Evolutionary conservation across 768 basidiomycete species (phyloP), one percentile per base, ranked within the genome.

Genomic region (Lanmaoa pseudosensibilis): DNA sequence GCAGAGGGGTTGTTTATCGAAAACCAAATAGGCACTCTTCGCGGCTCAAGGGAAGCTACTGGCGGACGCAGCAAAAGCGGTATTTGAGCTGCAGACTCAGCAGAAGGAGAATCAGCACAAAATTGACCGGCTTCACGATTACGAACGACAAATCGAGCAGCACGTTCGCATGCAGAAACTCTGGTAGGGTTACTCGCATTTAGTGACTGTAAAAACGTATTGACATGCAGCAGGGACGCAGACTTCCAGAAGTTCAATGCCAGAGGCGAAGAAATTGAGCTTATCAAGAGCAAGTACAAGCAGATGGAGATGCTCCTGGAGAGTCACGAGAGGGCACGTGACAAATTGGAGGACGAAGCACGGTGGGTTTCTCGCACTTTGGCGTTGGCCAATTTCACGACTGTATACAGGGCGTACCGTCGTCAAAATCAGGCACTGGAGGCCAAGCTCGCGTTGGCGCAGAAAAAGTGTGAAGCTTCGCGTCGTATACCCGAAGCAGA

Each of bases 111-210:
- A 80, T 45, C 82, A 86, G 56, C 90, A 90, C 64, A 94, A 94
- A 67, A 82, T 96, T 13, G 84, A 87, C 57, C 82, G 89, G 18
- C 76, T 96, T 41, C 75, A 79, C 48, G 92, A 96, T 69, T 96
- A 94, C 61, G 94, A 97, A 67, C 77, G 75, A n/a, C 87, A 90
- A 62, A 92, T 96, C 44, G 87, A 91, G 50, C 90, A 94, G 64
- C 81, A 92, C 57, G 75, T 87, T 41, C 83, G 85, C 54, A 81
- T 88, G 65, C 89, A 92, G 65, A 79, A 81, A 49, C 72, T 93
- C 61, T 96, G 93, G 94, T 91, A 69, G 32, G 83, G 71, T 12
- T 1, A 30, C 19, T 44, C n/a, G 10, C 23, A 23, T 4, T n/a
- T 34, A 6, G n/a, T 39, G 23, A 39, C 23, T 1, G 32, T 47